These are phyloP conservation scores for Leccinum olivaceopallidum DNA, from an alignment of 768 basidiomycete genomes.

Conservation along the genomic window DNA sequence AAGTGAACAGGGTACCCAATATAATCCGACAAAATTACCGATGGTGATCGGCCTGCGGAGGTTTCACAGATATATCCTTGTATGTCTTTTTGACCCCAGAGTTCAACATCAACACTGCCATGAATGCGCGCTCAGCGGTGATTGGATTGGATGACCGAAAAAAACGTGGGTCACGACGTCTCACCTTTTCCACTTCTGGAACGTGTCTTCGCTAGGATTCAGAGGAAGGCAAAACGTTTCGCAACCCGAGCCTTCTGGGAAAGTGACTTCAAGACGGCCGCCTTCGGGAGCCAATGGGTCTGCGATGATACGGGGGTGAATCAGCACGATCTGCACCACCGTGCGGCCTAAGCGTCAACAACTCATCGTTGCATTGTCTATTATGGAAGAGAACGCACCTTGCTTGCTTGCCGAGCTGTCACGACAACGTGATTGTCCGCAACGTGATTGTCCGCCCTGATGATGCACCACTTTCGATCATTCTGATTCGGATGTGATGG, in stretches of 20 bases:
- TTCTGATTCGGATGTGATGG: slow-evolving; percentile 42
- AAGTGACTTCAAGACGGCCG: slow-evolving; percentile 53
- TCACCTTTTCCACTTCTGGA: slow-evolving; percentile 60
- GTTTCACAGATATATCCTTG: slow-evolving; percentile 70
- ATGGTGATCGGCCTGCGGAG: slow-evolving; percentile 43
- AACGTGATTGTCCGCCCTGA: slow-evolving; percentile 51
- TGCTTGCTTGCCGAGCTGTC: slow-evolving; percentile 65
- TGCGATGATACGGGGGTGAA: slow-evolving; percentile 53
- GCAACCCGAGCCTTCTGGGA: slow-evolving; percentile 60
- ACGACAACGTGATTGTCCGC: slow-evolving; percentile 51
- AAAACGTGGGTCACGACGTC: slow-evolving; percentile 17
- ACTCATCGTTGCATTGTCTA: background rate
- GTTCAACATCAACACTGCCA: slow-evolving; percentile 51
- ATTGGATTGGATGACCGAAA: background rate
- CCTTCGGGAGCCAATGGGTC: slow-evolving; percentile 46
- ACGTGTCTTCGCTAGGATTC: slow-evolving; percentile 46
- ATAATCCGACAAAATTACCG: slow-evolving; percentile 59
- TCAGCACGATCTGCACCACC: slow-evolving; percentile 59
- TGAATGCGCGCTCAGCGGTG: slow-evolving; percentile 1
- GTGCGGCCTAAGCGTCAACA: slow-evolving; percentile 1
- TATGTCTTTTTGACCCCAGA: slow-evolving; percentile 49
- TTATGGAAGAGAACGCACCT: slow-evolving; percentile 38
- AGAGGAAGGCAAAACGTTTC: slow-evolving; percentile 61
- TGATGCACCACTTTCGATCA: slow-evolving; percentile 71
- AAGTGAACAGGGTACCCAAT: slow-evolving; percentile 62